phyloP scores from a whole-genome alignment of 176 grass and related monocot species.

The Eragrostis curvula region DNA sequence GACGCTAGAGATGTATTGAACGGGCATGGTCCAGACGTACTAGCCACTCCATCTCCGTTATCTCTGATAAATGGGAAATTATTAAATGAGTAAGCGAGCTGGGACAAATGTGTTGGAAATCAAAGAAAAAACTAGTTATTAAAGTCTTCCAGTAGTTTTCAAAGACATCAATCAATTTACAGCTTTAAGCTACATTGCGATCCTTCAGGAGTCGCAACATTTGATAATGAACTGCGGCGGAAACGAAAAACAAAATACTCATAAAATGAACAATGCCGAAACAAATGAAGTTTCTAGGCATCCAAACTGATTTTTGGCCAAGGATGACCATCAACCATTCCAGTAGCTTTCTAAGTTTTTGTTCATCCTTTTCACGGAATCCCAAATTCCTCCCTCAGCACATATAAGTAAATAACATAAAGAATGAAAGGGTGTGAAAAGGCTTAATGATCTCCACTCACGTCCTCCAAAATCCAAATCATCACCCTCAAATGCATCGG shows the following conservation, averaged over 20 bases:
- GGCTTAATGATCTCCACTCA: not conserved
- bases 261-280: not conserved
- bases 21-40: slow-evolving; percentile 50
- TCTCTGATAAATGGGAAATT: slow-evolving; percentile 40
- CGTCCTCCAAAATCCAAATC: slow-evolving; percentile 10
- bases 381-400: not conserved
- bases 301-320: not conserved
- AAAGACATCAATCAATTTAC: not conserved
- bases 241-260: not conserved
- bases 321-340: not conserved
- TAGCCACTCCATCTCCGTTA: slow-evolving; percentile 47
- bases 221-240: not conserved
- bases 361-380: slow-evolving; percentile 6
- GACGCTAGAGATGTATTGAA: slow-evolving; percentile 73
- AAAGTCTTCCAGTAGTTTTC: not conserved
- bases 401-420: not conserved
- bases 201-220: not conserved
- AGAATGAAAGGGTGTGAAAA: not conserved
- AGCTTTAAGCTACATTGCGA: slow-evolving; percentile 12
- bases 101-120: not conserved
- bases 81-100: slow-evolving; percentile 8
- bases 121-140: not conserved
- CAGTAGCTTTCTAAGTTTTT: not conserved
- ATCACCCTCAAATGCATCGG: not conserved
- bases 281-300: not conserved